Evolutionary conservation across 164 flowering plant species (phyloP), one percentile per base, ranked within the genome.

Genomic region (Piper longum): DNA sequence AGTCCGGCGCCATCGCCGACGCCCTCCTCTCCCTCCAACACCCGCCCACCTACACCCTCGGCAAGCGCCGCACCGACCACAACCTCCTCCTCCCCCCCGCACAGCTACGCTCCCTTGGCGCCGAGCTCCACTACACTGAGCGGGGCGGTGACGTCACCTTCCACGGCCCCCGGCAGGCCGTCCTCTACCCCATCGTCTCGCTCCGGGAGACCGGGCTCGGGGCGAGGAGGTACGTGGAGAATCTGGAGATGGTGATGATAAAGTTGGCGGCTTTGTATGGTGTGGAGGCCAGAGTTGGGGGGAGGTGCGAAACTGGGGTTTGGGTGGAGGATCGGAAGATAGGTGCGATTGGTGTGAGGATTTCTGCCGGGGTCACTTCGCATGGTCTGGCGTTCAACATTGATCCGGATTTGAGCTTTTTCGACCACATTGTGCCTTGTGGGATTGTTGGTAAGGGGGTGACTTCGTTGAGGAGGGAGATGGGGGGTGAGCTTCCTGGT

Each of bases 101-200:
- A 19, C 92, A 93, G 16, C 81, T 93, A 19, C 70, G 69, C 59
- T 66, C 61, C 56, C 69, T 88, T 64, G 98, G 98, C 65, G 97
- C 96, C n/a, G 87, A 84, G 71, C 90, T 93, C 63, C 88, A 88
- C 69, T 85, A 86, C 68, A 88, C 96, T 6, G 79, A 89, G 64
- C 82, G 98, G 67, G 98, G 98, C 69, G 98, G 97, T 51, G 97
- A 93, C 71, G 80, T 88, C 48, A 93, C 98, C 11, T 93, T 75
- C 73, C 98, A 93, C 72, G 98, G 98, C 67, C 98, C 96, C 41
- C 82, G 66, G 64, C 98, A 92, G 66, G 91, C 97, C 54, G 78
- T 92, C 56, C 67, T 92, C 41, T 92, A 92, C 66, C 98, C 96
- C 41, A 82, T 92, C 61, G 67, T 92, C 57, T 86, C 91, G 54